Conservation (phyloP, 768 basidiomycete species). For the Punctularia strigosozonata region DNA sequence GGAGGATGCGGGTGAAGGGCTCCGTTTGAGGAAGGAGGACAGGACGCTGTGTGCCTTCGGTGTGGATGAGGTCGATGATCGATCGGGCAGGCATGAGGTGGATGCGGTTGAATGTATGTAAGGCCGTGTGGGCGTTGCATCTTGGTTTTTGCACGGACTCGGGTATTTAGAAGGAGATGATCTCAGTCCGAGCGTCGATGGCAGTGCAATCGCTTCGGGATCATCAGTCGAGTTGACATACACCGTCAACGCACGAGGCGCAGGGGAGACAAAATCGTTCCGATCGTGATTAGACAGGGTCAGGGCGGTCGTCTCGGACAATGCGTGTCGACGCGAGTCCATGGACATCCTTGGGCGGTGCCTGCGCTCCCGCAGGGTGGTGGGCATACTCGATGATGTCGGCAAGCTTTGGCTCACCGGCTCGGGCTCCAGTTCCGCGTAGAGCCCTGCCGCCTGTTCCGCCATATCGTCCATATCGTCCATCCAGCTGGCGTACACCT, state of each 20-base stretch:
- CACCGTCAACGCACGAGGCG: conserved; percentile 68
- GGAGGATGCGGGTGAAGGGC: conserved; percentile 15
- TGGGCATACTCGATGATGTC: conserved; percentile 7
- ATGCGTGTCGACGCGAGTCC: background rate
- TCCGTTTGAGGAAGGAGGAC: conserved; percentile 38
- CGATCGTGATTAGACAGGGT: conserved; percentile 41
- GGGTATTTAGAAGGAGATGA: conserved; percentile 8
- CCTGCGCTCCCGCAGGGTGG: background rate
- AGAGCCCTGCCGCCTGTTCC: conserved; percentile 47
- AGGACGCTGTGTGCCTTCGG: conserved; percentile 44
- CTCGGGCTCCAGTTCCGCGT: conserved; percentile 18
- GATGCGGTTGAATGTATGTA: background rate
- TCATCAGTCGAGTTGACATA: conserved; percentile 50
- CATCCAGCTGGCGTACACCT: conserved; percentile 45
- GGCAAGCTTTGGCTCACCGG: conserved; percentile 20
- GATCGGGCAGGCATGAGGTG: conserved; percentile 28
- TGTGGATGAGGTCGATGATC: conserved; percentile 25
- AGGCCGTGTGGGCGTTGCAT: background rate
- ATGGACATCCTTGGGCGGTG: background rate
- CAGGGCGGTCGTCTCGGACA: conserved; percentile 13
- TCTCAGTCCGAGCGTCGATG: conserved; percentile 62
- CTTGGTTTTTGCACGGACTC: background rate
- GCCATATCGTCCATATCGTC: conserved; percentile 59
- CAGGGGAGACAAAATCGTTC: conserved; percentile 45
- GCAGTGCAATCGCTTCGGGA: conserved; percentile 41